Evolutionary conservation across 2,329 filamentous ascomycete genomes (phyloP).

Genomic region (Penicillium sp.): DNA sequence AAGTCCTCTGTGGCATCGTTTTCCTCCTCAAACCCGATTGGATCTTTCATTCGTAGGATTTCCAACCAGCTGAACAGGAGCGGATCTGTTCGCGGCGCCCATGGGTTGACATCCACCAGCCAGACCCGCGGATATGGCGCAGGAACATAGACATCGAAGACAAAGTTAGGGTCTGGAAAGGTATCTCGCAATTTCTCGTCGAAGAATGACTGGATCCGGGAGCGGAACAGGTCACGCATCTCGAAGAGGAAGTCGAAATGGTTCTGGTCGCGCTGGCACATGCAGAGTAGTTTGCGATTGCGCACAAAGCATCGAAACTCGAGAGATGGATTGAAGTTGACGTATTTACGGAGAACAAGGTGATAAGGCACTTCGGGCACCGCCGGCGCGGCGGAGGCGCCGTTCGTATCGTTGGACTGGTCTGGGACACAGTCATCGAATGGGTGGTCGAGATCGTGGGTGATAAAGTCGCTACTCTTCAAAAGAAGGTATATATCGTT

Average conservation of each 20-base stretch:
- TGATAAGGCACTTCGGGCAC: conserved; percentile 59
- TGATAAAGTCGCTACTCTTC: conserved; percentile 91
- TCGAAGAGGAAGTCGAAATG: conserved; percentile 75
- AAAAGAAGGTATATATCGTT: conserved; percentile 91
- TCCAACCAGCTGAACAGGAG: conserved; percentile 87
- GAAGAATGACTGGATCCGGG: conserved; percentile 72
- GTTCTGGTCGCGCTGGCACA: conserved; percentile 85
- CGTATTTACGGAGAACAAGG: conserved; percentile 80
- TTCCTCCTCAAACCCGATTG: conserved; percentile 35
- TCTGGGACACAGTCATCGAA: conserved; percentile 66
- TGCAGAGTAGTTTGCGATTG: conserved; percentile 68
- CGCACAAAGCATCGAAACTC: conserved; percentile 97
- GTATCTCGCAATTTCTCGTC: conserved; percentile 63
- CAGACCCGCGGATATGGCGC: conserved; percentile 67
- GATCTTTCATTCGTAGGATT: conserved; percentile 61
- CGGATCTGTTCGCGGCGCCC: conserved; percentile 83
- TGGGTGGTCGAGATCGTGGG: conserved; percentile 86
- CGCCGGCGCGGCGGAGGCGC: conserved; percentile 11
- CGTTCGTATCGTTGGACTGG: conserved; percentile 2
- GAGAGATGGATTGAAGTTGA: conserved; percentile 79
- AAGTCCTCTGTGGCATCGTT: conserved; percentile 29
- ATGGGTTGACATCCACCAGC: conserved; percentile 91
- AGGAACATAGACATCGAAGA: conserved; percentile 90
- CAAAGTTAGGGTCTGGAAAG: conserved; percentile 78
- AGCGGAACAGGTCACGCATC: conserved; percentile 60